A percentile compares a stretch with the other conserved stretches of the same genome.
These are phyloP conservation scores for Actinomucor elegans DNA, from an alignment of 371 early-diverging fungal species.

Conservation along the genomic window DNA sequence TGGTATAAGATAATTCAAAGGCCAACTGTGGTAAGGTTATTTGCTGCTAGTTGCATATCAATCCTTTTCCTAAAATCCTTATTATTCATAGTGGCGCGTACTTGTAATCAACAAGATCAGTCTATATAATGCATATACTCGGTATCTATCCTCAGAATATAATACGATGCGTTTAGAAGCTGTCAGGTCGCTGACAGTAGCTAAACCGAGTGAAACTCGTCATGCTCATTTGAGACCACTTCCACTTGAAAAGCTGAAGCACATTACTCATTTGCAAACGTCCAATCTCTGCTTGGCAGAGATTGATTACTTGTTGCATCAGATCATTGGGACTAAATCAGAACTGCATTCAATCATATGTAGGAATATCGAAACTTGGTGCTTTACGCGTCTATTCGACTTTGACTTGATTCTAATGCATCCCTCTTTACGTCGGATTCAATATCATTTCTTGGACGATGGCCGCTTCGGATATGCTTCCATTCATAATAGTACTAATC, in stretches of 20 bases:
- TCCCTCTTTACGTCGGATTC: background rate
- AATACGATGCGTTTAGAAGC: slow-evolving; percentile 1
- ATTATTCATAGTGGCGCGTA: slow-evolving; percentile 10
- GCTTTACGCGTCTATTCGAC: slow-evolving; percentile 16
- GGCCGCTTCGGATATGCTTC: slow-evolving; percentile 25
- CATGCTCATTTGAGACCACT: slow-evolving; percentile 21
- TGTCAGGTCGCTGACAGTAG: slow-evolving; percentile 7
- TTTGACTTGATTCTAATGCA: slow-evolving; percentile 6
- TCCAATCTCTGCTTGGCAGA: slow-evolving; percentile 23
- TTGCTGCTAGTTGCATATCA: too few relatives aligned
- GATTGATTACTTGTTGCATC: slow-evolving; percentile 12
- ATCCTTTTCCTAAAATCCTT: too few relatives aligned
- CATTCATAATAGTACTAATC: slow-evolving; percentile 1
- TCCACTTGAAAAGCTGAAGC: background rate
- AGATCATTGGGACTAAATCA: background rate
- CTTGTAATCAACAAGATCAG: slow-evolving; percentile 7
- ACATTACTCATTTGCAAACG: slow-evolving; percentile 16
- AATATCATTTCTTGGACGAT: slow-evolving; percentile 13
- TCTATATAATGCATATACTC: slow-evolving; percentile 6
- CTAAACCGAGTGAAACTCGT: slow-evolving; percentile 19
- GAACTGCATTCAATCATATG: slow-evolving; percentile 2
- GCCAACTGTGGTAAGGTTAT: slow-evolving; percentile 18
- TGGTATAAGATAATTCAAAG: slow-evolving; percentile 21
- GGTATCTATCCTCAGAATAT: slow-evolving; percentile 9
- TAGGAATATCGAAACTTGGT: slow-evolving; percentile 24